These are phyloP conservation scores for Penicillium nordicum DNA, from an alignment of 2,329 filamentous ascomycete species.

Conservation along the genomic window DNA sequence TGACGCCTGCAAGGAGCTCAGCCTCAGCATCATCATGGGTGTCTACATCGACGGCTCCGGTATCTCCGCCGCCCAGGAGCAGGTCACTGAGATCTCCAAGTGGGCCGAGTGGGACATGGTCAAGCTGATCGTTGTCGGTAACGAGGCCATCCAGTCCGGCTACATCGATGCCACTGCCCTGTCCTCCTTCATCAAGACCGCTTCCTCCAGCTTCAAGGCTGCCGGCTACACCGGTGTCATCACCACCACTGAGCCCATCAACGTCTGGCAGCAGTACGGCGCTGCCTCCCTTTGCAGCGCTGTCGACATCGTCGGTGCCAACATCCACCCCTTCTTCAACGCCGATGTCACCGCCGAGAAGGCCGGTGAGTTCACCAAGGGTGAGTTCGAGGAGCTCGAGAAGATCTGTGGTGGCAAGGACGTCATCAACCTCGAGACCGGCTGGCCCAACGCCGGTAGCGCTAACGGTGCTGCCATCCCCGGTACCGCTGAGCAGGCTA, in stretches of 20 bases:
- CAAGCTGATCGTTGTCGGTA: constrained; percentile 79
- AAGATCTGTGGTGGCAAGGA: constrained; percentile 67
- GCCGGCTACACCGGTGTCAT: constrained; percentile 69
- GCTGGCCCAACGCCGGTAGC: constrained; percentile 73
- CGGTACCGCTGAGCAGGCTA: constrained; percentile 62
- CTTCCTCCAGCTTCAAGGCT: constrained; percentile 59
- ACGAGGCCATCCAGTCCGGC: constrained; percentile 80
- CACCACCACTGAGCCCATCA: constrained; percentile 84
- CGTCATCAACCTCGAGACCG: constrained; percentile 82
- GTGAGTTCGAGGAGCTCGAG: constrained; percentile 69
- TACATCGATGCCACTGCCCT: constrained; percentile 65
- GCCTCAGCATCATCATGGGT: constrained; percentile 78
- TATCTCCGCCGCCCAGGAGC: constrained; percentile 62
- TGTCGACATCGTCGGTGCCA: constrained; percentile 76
- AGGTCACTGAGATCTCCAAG: constrained; percentile 67
- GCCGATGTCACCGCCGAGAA: constrained; percentile 56
- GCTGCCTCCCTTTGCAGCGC: constrained; percentile 60
- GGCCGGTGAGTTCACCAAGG: constrained; percentile 72
- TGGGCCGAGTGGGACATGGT: constrained; percentile 76
- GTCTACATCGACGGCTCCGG: constrained; percentile 71
- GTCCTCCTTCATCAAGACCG: constrained; percentile 64
- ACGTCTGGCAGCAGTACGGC: constrained; percentile 65
- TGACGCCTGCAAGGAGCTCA: constrained; percentile 60
- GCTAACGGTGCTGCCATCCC: constrained; percentile 72
- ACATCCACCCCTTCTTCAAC: constrained; percentile 97